These are phyloP conservation scores for Pseudocercospora cruenta DNA, from an alignment of 2,329 filamentous ascomycete species.

Conservation along the genomic window DNA sequence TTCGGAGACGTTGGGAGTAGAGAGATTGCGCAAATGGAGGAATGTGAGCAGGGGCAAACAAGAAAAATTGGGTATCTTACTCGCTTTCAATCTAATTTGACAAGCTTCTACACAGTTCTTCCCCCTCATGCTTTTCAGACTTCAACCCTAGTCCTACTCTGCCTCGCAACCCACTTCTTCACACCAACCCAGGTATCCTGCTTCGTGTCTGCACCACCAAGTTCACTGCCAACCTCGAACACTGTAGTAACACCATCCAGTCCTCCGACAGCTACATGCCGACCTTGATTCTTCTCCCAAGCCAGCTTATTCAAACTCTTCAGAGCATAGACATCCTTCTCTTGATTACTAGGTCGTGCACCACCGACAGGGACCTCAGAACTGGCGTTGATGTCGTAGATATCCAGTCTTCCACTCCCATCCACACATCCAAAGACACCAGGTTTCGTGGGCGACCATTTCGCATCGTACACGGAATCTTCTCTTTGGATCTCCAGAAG, in stretches of 20 bases:
- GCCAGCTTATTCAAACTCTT: constrained; percentile 91
- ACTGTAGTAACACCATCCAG: constrained; percentile 88
- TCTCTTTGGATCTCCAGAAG: constrained; percentile 90
- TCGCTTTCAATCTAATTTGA: not conserved
- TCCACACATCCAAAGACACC: constrained; percentile 95
- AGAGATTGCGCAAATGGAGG: not conserved
- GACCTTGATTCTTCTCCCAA: constrained; percentile 90
- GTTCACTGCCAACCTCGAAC: constrained; percentile 83
- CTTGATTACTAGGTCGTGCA: constrained; percentile 53
- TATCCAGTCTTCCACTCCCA: constrained; percentile 85
- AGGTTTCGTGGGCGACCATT: constrained; percentile 92
- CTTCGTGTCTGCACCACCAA: constrained; percentile 80
- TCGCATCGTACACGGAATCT: constrained; percentile 94
- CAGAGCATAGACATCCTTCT: constrained; percentile 44
- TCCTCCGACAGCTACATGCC: constrained; percentile 83
- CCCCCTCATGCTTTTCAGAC: constrained; percentile 13
- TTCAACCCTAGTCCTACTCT: constrained; percentile 32
- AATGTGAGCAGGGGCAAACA: not conserved
- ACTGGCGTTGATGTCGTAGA: constrained; percentile 93
- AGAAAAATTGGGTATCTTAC: constrained; percentile 9
- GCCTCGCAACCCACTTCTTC: constrained; percentile 77
- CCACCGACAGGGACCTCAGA: constrained; percentile 88
- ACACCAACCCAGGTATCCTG: constrained; percentile 88
- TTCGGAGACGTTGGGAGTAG: not conserved
- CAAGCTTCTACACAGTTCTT: constrained; percentile 1